Conservation (phyloP, 2,329 filamentous ascomycete species). For the Pseudocercospora cruenta region DNA sequence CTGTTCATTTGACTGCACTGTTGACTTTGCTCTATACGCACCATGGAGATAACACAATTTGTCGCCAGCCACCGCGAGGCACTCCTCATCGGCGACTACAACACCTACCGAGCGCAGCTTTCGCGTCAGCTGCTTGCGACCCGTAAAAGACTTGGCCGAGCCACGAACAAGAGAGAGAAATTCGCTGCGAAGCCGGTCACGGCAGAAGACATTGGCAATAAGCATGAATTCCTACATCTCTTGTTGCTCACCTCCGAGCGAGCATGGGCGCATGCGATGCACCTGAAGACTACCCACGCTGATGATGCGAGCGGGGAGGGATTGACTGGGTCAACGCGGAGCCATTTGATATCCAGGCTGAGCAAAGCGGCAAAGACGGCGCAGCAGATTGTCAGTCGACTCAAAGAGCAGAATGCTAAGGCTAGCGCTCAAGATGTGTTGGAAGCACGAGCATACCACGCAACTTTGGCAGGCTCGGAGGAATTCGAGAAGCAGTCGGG, state of each 20-base stretch:
- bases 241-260: constrained; percentile 84
- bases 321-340: constrained; percentile 76
- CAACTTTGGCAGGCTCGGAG: constrained; percentile 74
- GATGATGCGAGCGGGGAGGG: constrained; percentile 72
- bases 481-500: constrained; percentile 80
- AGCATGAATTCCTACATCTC: constrained; percentile 79
- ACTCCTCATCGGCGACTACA: constrained; percentile 85
- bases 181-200: constrained; percentile 75
- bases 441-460: constrained; percentile 83
- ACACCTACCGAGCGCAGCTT: constrained; percentile 78
- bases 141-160: constrained; percentile 81
- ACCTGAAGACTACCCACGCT: constrained; percentile 82
- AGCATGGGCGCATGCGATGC: constrained; percentile 94
- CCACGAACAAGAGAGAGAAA: constrained; percentile 84
- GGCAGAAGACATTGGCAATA: constrained; percentile 72
- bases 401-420: constrained; percentile 68
- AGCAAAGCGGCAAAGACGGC: constrained; percentile 77
- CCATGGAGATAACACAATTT: constrained; percentile 89
- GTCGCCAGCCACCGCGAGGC: constrained; percentile 80
- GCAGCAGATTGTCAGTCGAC: constrained; percentile 65
- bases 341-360: constrained; percentile 86
- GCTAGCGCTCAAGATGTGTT: constrained; percentile 73
- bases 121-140: constrained; percentile 79
- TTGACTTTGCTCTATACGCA: background rate
- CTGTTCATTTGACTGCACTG: background rate